Evolutionary conservation across 352 stramenopile genomes (phyloP).

Genomic region (Pythium aristosporum): DNA sequence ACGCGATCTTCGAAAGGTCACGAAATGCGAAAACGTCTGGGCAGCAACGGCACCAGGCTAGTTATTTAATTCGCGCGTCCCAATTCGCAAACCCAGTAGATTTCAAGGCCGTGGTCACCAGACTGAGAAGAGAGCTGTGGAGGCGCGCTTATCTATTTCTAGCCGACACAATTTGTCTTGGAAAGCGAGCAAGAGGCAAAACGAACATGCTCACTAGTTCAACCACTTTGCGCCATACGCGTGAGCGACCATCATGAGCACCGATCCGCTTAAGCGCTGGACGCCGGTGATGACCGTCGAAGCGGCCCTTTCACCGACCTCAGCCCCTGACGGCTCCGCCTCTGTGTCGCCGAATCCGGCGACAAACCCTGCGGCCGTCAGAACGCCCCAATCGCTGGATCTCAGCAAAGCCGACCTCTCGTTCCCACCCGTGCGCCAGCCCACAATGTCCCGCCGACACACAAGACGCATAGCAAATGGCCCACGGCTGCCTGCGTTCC

Average conservation of each 20-base stretch:
- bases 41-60: too few relatives aligned
- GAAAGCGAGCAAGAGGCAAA: background rate
- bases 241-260: constrained; percentile 5
- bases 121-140: too few relatives aligned
- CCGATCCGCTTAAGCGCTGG: constrained; percentile 9
- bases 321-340: background rate
- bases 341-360: background rate
- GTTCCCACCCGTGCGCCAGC: constrained; percentile 20
- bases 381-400: constrained; percentile 1
- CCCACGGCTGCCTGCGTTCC: background rate
- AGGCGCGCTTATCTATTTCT: too few relatives aligned
- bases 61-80: too few relatives aligned
- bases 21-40: too few relatives aligned
- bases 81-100: too few relatives aligned
- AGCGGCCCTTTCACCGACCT: background rate
- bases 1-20: too few relatives aligned
- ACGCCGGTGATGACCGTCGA: background rate
- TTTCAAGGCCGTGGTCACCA: too few relatives aligned
- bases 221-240: background rate
- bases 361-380: background rate
- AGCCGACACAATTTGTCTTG: too few relatives aligned
- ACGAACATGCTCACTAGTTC: background rate
- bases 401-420: constrained; percentile 19
- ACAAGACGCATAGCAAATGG: constrained; percentile 8
- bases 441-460: constrained; percentile 7